A percentile compares a stretch with the other conserved stretches of the same genome.
Conservation (phyloP, 2,329 filamentous ascomycete genomes). For the Ascocoryne sarcoides region DNA sequence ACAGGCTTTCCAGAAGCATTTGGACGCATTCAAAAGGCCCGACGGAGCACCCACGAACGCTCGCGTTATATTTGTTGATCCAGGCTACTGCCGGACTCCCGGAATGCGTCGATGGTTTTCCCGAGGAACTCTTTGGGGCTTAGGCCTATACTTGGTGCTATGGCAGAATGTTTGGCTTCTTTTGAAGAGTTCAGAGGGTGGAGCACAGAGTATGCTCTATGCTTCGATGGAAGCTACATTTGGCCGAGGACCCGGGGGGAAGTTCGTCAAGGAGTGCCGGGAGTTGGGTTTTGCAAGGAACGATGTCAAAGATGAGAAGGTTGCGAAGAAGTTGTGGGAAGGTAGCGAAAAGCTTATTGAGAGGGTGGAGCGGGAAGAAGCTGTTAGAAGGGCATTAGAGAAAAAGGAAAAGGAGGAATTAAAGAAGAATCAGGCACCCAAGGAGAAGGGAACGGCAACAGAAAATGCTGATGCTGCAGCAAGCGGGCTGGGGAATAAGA, state of each 20-base stretch:
- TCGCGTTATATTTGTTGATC: constrained; percentile 79
- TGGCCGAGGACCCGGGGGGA: constrained; percentile 55
- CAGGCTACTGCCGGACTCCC: constrained; percentile 74
- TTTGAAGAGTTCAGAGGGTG: constrained; percentile 74
- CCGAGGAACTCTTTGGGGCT: constrained; percentile 71
- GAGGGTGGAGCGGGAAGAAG: constrained; percentile 69
- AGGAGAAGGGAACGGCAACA: constrained; percentile 5
- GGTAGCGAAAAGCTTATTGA: constrained; percentile 80
- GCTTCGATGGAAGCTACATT: constrained; percentile 76
- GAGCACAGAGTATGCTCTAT: constrained; percentile 77
- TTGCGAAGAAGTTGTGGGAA: constrained; percentile 83
- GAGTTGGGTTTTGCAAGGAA: constrained; percentile 61
- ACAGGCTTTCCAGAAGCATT: constrained; percentile 83
- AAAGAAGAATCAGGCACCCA: constrained; percentile 20
- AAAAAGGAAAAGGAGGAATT: constrained; percentile 32
- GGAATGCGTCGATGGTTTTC: constrained; percentile 84
- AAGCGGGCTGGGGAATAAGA: constrained; percentile 15
- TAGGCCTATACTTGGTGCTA: constrained; percentile 65
- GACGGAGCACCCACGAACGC: constrained; percentile 77
- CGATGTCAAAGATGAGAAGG: constrained; percentile 69
- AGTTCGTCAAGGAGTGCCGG: constrained; percentile 80
- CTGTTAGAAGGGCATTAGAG: constrained; percentile 38
- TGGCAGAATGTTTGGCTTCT: constrained; percentile 83
- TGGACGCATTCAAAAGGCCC: constrained; percentile 74
- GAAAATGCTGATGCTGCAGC: constrained; percentile 30